These are phyloP conservation scores for Rubia tinctorum DNA, from an alignment of 305 asterid genomes.

Conservation along the genomic window DNA sequence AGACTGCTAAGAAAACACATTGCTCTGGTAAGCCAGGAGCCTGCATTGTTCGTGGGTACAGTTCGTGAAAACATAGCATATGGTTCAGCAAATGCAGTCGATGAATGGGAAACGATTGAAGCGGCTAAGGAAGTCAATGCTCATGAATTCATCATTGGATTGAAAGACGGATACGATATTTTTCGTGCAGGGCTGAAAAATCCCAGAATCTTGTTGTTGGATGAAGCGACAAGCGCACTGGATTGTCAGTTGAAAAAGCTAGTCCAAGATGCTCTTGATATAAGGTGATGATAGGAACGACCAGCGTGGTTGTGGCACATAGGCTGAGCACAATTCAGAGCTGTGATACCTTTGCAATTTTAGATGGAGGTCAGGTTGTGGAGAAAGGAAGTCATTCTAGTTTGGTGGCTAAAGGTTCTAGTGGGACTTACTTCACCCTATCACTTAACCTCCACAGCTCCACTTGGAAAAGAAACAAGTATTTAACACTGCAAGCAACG, in stretches of 20 bases:
- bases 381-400: slow-evolving; percentile 75
- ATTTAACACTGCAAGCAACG: no score
- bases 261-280: slow-evolving; percentile 78
- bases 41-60: slow-evolving; percentile 66
- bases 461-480: no score
- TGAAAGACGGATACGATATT: slow-evolving; percentile 73
- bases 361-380: slow-evolving; percentile 69
- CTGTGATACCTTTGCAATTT: slow-evolving; percentile 68
- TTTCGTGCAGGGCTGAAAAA: no score
- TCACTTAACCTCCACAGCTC: no score
- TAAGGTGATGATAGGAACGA: slow-evolving; percentile 81
- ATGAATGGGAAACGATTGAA: slow-evolving; percentile 56
- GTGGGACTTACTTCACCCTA: slow-evolving; percentile 51
- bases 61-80: slow-evolving; percentile 55
- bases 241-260: slow-evolving; percentile 77
- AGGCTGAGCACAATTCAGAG: slow-evolving; percentile 71
- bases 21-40: slow-evolving; percentile 89
- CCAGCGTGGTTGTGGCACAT: slow-evolving; percentile 86
- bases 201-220: slow-evolving; percentile 59
- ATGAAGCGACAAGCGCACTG: slow-evolving; percentile 88
- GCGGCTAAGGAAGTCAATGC: slow-evolving; percentile 88
- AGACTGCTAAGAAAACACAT: slow-evolving; percentile 63
- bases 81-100: slow-evolving; percentile 47
- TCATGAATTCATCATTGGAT: slow-evolving; percentile 62
- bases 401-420: slow-evolving; percentile 48